Conservation (phyloP, 352 stramenopile genomes). For the Elongisporangium senticosum region DNA sequence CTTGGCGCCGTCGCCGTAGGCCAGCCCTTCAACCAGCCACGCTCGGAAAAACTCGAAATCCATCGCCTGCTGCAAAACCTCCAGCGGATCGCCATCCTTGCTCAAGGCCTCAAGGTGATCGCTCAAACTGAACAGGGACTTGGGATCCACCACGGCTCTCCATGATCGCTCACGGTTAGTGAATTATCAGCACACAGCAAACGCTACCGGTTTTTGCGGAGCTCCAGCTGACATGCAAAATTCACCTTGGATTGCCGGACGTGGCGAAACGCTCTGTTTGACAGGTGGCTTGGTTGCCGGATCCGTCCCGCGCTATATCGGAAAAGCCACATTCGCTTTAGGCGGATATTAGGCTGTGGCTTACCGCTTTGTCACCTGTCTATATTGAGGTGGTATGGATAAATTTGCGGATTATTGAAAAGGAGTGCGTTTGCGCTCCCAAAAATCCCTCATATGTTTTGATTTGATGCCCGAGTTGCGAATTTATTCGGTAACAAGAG, state of each 20-base stretch:
- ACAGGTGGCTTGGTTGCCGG: conserved; percentile 4
- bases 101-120: conserved; percentile 5
- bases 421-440: conserved; percentile 4
- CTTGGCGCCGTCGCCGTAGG: conserved; percentile 4
- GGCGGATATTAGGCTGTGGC: conserved; percentile 5
- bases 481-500: conserved; percentile 6
- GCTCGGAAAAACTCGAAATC: conserved; percentile 5
- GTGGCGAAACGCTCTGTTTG: conserved; percentile 5
- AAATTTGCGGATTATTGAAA: conserved; percentile 6
- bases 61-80: conserved; percentile 5
- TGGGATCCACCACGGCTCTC: conserved; percentile 4
- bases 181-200: conserved; percentile 6
- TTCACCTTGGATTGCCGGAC: conserved; percentile 5
- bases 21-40: conserved; percentile 4
- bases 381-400: conserved; percentile 6
- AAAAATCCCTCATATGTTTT: conserved; percentile 6
- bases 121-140: conserved; percentile 5
- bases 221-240: conserved; percentile 5
- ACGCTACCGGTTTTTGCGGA: conserved; percentile 5
- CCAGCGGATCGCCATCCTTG: conserved; percentile 4
- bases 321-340: conserved; percentile 6
- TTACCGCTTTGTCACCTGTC: conserved; percentile 5
- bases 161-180: conserved; percentile 5
- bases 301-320: conserved; percentile 5
- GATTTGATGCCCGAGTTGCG: conserved; percentile 5